phyloP scores from a whole-genome alignment of 164 flowering plant genomes.

The Aristolochia fimbriata region DNA sequence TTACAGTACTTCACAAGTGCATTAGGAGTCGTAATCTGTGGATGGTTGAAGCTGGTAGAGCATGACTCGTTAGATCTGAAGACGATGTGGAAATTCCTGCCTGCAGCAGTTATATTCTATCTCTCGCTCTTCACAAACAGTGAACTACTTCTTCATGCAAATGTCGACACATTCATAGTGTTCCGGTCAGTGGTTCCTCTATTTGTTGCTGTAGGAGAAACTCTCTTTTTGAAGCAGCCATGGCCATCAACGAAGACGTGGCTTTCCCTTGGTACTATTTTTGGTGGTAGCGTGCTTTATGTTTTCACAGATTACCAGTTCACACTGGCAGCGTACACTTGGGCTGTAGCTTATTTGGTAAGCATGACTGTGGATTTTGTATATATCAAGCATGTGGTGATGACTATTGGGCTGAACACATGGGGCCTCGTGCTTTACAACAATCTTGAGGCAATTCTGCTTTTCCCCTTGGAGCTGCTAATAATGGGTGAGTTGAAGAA shows the following conservation, averaged over 20 bases:
- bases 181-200: constrained; percentile 87
- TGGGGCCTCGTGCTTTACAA: constrained; percentile 97
- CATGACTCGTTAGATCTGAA: constrained; percentile 54
- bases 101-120: constrained; percentile 91
- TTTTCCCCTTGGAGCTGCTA: constrained; percentile 81
- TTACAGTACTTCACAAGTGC: constrained; percentile 92
- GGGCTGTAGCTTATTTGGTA: constrained; percentile 87
- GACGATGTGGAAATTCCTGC: constrained; percentile 85
- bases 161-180: constrained; percentile 17
- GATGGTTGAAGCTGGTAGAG: constrained; percentile 47
- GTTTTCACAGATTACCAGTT: constrained; percentile 86
- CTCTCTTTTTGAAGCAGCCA: constrained; percentile 85
- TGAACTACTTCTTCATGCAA: constrained; percentile 88
- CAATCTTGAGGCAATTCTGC: constrained; percentile 79
- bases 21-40: constrained; percentile 66
- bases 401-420: constrained; percentile 91
- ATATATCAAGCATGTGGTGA: constrained; percentile 92
- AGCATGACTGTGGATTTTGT: constrained; percentile 96
- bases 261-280: constrained; percentile 70
- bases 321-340: constrained; percentile 70
- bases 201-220: constrained; percentile 88
- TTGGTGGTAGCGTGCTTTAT: constrained; percentile 85
- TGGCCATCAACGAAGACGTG: constrained; percentile 87
- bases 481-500: constrained; percentile 92
- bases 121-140: constrained; percentile 94